These are phyloP conservation scores for Plasmopara viticola DNA, from an alignment of 352 stramenopile genomes.

Conservation along the genomic window DNA sequence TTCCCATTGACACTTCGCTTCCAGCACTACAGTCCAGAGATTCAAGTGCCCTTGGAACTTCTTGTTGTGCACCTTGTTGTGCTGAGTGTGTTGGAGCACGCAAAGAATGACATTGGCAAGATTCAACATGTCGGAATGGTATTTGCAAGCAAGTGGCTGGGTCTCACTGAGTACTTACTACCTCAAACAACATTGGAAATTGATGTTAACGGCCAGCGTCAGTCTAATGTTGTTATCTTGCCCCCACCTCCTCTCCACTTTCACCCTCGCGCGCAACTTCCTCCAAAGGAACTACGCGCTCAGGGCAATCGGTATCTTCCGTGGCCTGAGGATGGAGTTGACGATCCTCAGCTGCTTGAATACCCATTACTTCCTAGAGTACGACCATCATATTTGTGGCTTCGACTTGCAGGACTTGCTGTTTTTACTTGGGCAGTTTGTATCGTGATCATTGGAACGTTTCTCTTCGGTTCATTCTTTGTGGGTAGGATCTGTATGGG, in stretches of 20 bases:
- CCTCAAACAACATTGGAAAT: conserved; percentile 44
- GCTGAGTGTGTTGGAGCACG: conserved; percentile 90
- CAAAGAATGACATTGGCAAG: conserved; percentile 80
- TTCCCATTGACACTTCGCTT: conserved; percentile 84
- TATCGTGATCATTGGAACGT: conserved; percentile 46
- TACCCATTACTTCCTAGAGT: conserved; percentile 61
- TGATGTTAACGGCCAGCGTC: conserved; percentile 25
- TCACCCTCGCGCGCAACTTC: conserved; percentile 60
- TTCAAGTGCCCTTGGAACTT: conserved; percentile 95
- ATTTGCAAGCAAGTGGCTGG: conserved; percentile 53
- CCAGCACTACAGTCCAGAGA: conserved; percentile 89
- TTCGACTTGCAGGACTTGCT: conserved; percentile 45
- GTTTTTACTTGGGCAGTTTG: conserved; percentile 57
- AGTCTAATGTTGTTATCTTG: conserved; percentile 40
- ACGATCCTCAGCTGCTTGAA: conserved; percentile 58
- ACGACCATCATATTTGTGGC: conserved; percentile 42
- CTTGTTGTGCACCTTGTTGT: conserved; percentile 94
- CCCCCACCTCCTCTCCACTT: conserved; percentile 74
- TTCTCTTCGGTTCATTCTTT: conserved; percentile 67
- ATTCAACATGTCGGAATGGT: conserved; percentile 62
- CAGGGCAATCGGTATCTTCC: conserved; percentile 71
- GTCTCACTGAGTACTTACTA: conserved; percentile 63
- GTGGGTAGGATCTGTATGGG: conserved; percentile 58
- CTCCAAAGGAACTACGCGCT: conserved; percentile 61
- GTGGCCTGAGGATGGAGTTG: conserved; percentile 78